Evolutionary conservation across 2,329 filamentous ascomycete species (phyloP), one percentile per base, ranked within the genome.

Genomic region (Aspergillus pseudonomiae): DNA sequence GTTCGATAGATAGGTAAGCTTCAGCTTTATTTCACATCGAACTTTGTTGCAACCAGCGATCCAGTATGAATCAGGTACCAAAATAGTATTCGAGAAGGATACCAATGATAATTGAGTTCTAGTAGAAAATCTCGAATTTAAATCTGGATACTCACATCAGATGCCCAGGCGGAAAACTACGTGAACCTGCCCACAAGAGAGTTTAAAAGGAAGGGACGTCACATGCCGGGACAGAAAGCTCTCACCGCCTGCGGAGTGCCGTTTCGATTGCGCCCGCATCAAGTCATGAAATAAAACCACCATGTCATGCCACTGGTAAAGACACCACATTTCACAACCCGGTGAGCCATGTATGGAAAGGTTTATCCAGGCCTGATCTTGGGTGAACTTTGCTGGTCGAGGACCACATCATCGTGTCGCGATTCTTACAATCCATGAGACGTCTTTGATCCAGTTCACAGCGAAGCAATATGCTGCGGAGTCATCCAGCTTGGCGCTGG

Each of bases 401-500:
- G 46, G 53, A 53, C 53, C 21, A 41, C 45, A n/a, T 57, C 50
- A 45, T 53, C 26, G 52, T 41, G 58, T 57, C 62, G 34, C 30
- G 52, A 19, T 26, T 28, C 54, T 50, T n/a, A 39, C 45, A 41
- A 61, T 62, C 58, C 63, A 64, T 68, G 65, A 67, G 55, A 53
- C 39, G 21, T 28, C 59, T 63, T 63, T 66, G 62, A 67, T 63
- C 61, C 59, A 66, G 62, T 75, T 69, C 65, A 75, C 75, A 73
- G 70, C 70, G 66, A 69, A 67, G 48, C 63, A 77, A 65, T 64
- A 80, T 80, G 78, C 70, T 72, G 65, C 69, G 66, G 67, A 71
- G 70, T 71, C 73, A 73, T 72, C 67, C 72, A 70, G 68, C 74
- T 69, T 71, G 72, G 69, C 72, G 75, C 70, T 73, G 75, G 71